Evolutionary conservation across 106 monocot species (phyloP).

Genomic region (Apostasia shenzhenica): DNA sequence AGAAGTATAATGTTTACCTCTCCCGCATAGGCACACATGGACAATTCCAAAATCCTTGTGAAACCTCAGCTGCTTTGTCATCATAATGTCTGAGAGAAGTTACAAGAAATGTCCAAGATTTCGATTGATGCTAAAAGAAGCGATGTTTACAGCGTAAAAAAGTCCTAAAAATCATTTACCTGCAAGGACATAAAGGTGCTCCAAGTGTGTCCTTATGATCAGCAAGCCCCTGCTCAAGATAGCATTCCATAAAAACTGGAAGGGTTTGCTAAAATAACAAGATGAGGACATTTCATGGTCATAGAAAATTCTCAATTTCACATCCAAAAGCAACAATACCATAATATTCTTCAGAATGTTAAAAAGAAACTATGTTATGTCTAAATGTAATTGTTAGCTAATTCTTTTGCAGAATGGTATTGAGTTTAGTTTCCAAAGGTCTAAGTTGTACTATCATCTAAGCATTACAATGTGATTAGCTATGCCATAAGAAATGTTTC

Average conservation of each 20-base stretch:
- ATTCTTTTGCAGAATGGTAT: no score
- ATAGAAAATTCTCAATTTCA: not conserved
- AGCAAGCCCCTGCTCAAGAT: slow-evolving; percentile 66
- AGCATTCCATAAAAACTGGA: not conserved
- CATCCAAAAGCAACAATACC: no score
- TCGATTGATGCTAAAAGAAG: not conserved
- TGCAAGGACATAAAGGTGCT: slow-evolving; percentile 94
- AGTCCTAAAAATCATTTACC: slow-evolving; percentile 37
- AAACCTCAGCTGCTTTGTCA: slow-evolving; percentile 93
- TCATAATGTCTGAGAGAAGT: slow-evolving; percentile 83
- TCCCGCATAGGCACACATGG: slow-evolving; percentile 99
- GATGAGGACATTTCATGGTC: not conserved
- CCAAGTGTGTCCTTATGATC: slow-evolving; percentile 95
- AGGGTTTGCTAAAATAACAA: not conserved
- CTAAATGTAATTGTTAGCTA: no score
- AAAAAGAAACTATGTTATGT: no score
- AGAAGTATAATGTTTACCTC: slow-evolving; percentile 38
- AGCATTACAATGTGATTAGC: no score
- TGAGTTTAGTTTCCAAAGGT: no score
- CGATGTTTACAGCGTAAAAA: not conserved
- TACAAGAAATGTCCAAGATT: slow-evolving; percentile 4
- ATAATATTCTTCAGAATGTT: no score
- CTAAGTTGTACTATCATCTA: no score
- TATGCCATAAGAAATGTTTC: no score
- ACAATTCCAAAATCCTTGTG: slow-evolving; percentile 99